phyloP scores from a whole-genome alignment of 805 yeast genomes.

The Candida schatavii region DNA sequence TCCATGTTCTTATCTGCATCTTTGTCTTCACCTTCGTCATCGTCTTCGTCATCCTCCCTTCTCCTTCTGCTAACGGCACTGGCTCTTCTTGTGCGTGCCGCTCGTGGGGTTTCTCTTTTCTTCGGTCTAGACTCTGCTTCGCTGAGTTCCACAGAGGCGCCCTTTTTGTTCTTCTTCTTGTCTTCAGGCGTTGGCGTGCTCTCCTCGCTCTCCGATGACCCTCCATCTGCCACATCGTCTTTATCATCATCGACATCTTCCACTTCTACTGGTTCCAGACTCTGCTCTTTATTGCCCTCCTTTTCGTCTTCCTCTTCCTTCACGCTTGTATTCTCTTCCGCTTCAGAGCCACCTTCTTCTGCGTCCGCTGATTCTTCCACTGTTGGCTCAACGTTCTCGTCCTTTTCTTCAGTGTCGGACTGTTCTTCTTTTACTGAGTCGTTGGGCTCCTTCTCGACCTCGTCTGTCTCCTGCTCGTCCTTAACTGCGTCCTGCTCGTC shows the following conservation, averaged over 20 bases:
- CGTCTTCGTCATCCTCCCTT: slow-evolving; percentile 7
- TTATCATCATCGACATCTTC: slow-evolving; percentile 8
- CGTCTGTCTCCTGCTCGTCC: slow-evolving; percentile 5
- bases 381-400: slow-evolving; percentile 6
- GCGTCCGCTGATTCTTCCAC: slow-evolving; percentile 8
- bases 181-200: slow-evolving; percentile 5
- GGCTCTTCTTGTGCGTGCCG: neutral
- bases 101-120: neutral
- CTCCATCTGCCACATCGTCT: slow-evolving; percentile 11
- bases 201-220: slow-evolving; percentile 4
- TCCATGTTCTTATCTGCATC: slow-evolving; percentile 7
- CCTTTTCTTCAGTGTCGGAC: slow-evolving; percentile 8
- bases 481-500: slow-evolving; percentile 1
- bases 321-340: slow-evolving; percentile 6
- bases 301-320: slow-evolving; percentile 5
- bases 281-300: neutral
- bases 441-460: neutral
- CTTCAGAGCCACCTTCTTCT: slow-evolving; percentile 8
- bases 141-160: slow-evolving; percentile 2
- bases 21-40: slow-evolving; percentile 7
- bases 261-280: slow-evolving; percentile 3
- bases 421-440: slow-evolving; percentile 8
- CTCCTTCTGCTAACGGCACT: neutral
- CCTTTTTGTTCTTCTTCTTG: neutral
- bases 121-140: slow-evolving; percentile 4